These are phyloP conservation scores for Streptanthus diversifolius DNA, from an alignment of 345 rosid genomes.

Conservation along the genomic window DNA sequence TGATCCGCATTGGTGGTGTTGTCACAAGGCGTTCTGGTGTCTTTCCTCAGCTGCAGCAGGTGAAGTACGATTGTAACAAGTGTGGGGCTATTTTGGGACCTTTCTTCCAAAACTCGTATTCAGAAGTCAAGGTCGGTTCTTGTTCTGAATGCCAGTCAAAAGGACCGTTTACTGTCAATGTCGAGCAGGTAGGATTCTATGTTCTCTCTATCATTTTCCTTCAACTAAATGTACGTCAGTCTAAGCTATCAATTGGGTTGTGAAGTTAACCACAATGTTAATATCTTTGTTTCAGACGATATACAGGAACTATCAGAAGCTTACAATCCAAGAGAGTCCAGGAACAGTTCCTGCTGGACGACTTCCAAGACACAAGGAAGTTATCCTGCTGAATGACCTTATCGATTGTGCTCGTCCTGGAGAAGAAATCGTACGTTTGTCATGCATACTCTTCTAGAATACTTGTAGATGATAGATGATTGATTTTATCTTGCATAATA, in stretches of 20 bases:
- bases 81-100: slow-evolving; percentile 92
- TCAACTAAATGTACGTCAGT: not conserved
- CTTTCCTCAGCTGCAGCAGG: slow-evolving; percentile 97
- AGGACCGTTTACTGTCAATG: slow-evolving; percentile 93
- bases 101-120: slow-evolving; percentile 92
- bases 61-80: slow-evolving; percentile 94
- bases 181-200: slow-evolving; percentile 67
- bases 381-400: slow-evolving; percentile 85
- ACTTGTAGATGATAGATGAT: not conserved
- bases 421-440: slow-evolving; percentile 72
- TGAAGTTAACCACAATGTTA: not conserved
- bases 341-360: slow-evolving; percentile 99
- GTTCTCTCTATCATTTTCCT: not conserved
- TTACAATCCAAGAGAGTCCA: slow-evolving; percentile 96
- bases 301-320: slow-evolving; percentile 95
- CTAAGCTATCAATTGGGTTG: not conserved
- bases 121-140: slow-evolving; percentile 98
- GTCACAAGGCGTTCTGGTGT: slow-evolving; percentile 97
- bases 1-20: slow-evolving; percentile 99
- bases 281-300: slow-evolving; percentile 60
- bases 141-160: slow-evolving; percentile 98
- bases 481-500: not conserved
- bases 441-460: not conserved
- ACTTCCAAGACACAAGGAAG: slow-evolving; percentile 99
- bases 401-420: slow-evolving; percentile 98